These are phyloP conservation scores for Colletotrichum higginsianum DNA, from an alignment of 2,329 filamentous ascomycete species.

Conservation along the genomic window DNA sequence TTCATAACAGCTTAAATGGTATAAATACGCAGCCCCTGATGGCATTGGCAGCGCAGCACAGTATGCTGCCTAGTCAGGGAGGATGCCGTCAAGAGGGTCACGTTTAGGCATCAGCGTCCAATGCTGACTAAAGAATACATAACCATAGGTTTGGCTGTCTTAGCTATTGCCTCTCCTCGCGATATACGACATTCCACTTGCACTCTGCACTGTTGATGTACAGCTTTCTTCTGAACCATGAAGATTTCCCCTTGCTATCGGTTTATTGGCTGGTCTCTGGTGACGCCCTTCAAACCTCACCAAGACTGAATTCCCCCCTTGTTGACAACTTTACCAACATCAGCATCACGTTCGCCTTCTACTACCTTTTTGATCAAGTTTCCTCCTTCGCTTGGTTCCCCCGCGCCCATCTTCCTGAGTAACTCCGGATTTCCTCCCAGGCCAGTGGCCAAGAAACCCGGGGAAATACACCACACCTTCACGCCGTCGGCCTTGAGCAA, in stretches of 20 bases:
- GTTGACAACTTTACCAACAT: conserved; percentile 57
- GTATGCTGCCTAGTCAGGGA: too few species aligned
- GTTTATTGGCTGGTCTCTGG: background rate
- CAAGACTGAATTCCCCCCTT: conserved; percentile 50
- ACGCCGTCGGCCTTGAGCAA: conserved; percentile 63
- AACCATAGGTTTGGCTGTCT: too few species aligned
- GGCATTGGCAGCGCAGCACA: too few species aligned
- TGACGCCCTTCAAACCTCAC: conserved; percentile 40
- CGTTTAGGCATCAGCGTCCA: too few species aligned
- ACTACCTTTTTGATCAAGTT: conserved; percentile 56
- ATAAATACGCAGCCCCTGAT: too few species aligned
- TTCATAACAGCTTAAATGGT: too few species aligned
- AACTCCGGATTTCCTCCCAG: conserved; percentile 53
- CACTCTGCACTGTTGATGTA: background rate
- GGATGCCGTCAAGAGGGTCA: too few species aligned
- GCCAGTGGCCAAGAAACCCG: conserved; percentile 64
- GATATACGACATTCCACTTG: too few species aligned
- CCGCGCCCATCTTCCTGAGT: conserved; percentile 52
- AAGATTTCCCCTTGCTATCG: background rate
- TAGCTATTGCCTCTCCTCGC: too few species aligned
- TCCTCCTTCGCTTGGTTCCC: conserved; percentile 55
- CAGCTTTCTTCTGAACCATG: background rate
- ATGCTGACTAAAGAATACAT: too few species aligned
- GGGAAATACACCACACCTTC: conserved; percentile 64
- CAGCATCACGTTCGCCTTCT: conserved; percentile 58